Percentiles rank a stretch among this genome's conserved stretches.
These are phyloP conservation scores for Ganoderma lucidum DNA, from an alignment of 1,284 basidiomycete species.

Conservation along the genomic window DNA sequence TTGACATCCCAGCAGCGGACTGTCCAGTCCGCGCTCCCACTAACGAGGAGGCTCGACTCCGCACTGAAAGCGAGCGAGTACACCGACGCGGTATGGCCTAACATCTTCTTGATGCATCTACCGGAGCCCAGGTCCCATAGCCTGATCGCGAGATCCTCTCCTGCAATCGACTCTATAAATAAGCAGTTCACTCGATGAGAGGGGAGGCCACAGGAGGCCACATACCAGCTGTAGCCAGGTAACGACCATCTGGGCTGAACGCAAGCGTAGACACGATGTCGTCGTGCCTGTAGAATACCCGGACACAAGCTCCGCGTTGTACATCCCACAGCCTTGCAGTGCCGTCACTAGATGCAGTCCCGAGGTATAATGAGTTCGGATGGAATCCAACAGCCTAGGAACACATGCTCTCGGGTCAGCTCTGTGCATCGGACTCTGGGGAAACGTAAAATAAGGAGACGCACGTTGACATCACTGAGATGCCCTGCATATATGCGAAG, in stretches of 20 bases:
- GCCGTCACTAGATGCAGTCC: slow-evolving; percentile 96
- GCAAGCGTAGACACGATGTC: slow-evolving; percentile 90
- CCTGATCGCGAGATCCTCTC: slow-evolving; percentile 92
- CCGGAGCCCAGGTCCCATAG: slow-evolving; percentile 97
- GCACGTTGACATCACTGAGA: slow-evolving; percentile 95
- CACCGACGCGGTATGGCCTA: slow-evolving; percentile 89
- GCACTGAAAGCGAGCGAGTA: slow-evolving; percentile 93
- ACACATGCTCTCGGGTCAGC: slow-evolving; percentile 13
- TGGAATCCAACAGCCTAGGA: slow-evolving; percentile 93
- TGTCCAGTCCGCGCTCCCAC: slow-evolving; percentile 92
- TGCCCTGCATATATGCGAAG: slow-evolving; percentile 96
- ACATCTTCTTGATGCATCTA: slow-evolving; percentile 96
- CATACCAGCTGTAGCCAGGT: slow-evolving; percentile 89
- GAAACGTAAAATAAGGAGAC: slow-evolving; percentile 39
- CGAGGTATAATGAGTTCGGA: slow-evolving; percentile 97
- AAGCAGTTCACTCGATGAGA: background rate
- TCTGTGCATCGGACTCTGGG: background rate
- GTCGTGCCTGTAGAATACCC: slow-evolving; percentile 96
- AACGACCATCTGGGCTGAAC: slow-evolving; percentile 93
- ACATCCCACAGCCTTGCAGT: slow-evolving; percentile 98
- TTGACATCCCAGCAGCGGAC: slow-evolving; percentile 98
- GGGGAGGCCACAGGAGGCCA: slow-evolving; percentile 16
- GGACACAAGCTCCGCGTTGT: slow-evolving; percentile 93
- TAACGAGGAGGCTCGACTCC: slow-evolving; percentile 91
- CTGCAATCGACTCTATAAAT: slow-evolving; percentile 47